A percentile compares a stretch with the other conserved stretches of the same genome.
These are phyloP conservation scores for Candolleomyces eurysporus DNA, from an alignment of 768 basidiomycete species.

Conservation along the genomic window DNA sequence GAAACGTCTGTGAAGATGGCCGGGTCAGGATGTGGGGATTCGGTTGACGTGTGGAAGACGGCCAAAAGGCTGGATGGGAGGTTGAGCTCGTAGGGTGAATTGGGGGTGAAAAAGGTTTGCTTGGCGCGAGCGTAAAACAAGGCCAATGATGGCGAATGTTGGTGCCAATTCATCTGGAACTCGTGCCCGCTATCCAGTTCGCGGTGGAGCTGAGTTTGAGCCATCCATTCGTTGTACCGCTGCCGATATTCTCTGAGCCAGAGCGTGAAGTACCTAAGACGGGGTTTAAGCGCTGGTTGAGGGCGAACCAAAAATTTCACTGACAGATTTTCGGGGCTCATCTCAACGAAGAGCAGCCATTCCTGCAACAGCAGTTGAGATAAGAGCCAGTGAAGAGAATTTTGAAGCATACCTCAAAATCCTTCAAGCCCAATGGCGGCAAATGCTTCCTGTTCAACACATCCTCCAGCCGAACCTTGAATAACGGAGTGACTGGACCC, in stretches of 20 bases:
- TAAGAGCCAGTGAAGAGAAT: background rate
- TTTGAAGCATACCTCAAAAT: conserved; percentile 50
- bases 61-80: conserved; percentile 65
- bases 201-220: conserved; percentile 30
- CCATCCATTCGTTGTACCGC: conserved; percentile 44
- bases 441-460: conserved; percentile 74
- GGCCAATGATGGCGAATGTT: conserved; percentile 54
- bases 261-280: conserved; percentile 67
- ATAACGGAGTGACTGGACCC: conserved; percentile 57
- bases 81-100: conserved; percentile 68
- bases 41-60: conserved; percentile 48
- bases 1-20: conserved; percentile 59
- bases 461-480: conserved; percentile 69
- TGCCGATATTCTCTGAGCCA: conserved; percentile 75
- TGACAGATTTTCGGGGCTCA: conserved; percentile 71
- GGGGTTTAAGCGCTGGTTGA: conserved; percentile 10
- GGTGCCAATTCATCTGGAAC: conserved; percentile 35
- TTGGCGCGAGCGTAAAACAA: conserved; percentile 80
- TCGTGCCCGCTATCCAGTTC: conserved; percentile 24
- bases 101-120: conserved; percentile 76
- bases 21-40: conserved; percentile 60
- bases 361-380: conserved; percentile 42
- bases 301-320: conserved; percentile 18
- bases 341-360: conserved; percentile 79
- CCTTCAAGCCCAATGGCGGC: conserved; percentile 74